Evolutionary conservation across 768 basidiomycete genomes (phyloP), one percentile per base, ranked within the genome.

Genomic region (Cystobasidium tubakii): DNA sequence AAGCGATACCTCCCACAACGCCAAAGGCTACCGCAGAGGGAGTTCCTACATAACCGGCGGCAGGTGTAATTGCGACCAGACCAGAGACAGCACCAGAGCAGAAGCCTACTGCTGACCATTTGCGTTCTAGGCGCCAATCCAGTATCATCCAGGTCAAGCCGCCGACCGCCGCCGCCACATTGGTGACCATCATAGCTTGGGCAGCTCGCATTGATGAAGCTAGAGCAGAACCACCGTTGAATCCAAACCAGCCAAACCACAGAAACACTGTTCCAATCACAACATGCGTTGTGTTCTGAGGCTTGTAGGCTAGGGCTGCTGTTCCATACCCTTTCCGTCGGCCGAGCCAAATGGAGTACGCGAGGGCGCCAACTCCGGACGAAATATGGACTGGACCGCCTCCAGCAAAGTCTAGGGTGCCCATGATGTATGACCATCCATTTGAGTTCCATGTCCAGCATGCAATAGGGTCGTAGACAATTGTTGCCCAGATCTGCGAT

Each of bases 51-150:
- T 83, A 93, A 39, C 93, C 92, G 15, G 89, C 88, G 12, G 90
- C 88, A 12, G 93, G 92, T 17, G 92, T 94, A 54, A 91, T 91
- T 42, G 90, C 90, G 65, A 93, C 91, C n/a, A 82, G 75, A 53
- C 92, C 95, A 9, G 88, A 84, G 73, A 97, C 91, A 39, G 92
- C 91, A 23, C 95, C 95, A 1, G 93, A 92, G 82, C 95, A 98
- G 83, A 95, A 95, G 7, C 93, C 92, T 74, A 97, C 91, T 0
- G 87, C 89, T 64, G 87, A 88, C 93, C 92, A 96, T 80, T 96
- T 95, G 81, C 86, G 86, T 82, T 96, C 94, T 60, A 96, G 85
- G 73, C 94, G 88, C 82, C 87, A 97, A 84, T 98, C 94, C 85
- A 83, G 78, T 66, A 93, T 82, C 91, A 94, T 92, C 91, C 92